Base-by-base conservation (phyloP, 2,329 filamentous ascomycete genomes). In the Hypoxylon sp. region DNA sequence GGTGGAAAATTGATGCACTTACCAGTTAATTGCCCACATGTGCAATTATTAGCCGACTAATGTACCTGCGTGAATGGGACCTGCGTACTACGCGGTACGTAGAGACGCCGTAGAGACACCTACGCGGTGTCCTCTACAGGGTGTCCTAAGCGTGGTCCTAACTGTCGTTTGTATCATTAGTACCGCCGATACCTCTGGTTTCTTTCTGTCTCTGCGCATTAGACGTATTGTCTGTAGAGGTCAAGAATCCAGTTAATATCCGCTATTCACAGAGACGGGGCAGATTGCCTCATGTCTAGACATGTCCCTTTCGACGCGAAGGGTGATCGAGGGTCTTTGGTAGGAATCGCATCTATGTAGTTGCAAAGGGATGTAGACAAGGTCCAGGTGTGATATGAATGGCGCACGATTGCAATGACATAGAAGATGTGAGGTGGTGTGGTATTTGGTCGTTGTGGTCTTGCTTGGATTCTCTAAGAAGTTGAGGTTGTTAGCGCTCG, bases 401-500 rank as follows among this genome's bases (percentile, higher is more conserved):
- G 37, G 2, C 6, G 17, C 14, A n/a, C 17, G n/a, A 8, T 20
- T 17, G 37, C n/a, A 6, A 33, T 2, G 31, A 11, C 6, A 2
- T 7, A n/a, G 6, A 20, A 42, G 6, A 17, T 42, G 4, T 3
- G 37, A 42, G 2, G n/a, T 42, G 37, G n/a, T 42, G n/a, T 8
- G n/a, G n/a, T 42, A n/a, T n/a, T 42, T 20, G n/a, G n/a, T 17
- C 17, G 6, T 42, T 42, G n/a, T 33, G 31, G 31, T 42, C 6
- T 42, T 42, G 37, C n/a, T 13, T 37, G n/a, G 35, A n/a, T 37
- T 37, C 35, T 37, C 37, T 42, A n/a, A 40, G 14, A 42, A 42
- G 37, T 42, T 3, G n/a, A 8, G n/a, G 5, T 37, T 20, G 17
- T 42, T 42, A 42, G n/a, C 3, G 6, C n/a, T 42, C n/a, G n/a